These are phyloP conservation scores for Talaromyces borbonicus DNA, from an alignment of 495 filamentous ascomycete genomes.

Conservation along the genomic window DNA sequence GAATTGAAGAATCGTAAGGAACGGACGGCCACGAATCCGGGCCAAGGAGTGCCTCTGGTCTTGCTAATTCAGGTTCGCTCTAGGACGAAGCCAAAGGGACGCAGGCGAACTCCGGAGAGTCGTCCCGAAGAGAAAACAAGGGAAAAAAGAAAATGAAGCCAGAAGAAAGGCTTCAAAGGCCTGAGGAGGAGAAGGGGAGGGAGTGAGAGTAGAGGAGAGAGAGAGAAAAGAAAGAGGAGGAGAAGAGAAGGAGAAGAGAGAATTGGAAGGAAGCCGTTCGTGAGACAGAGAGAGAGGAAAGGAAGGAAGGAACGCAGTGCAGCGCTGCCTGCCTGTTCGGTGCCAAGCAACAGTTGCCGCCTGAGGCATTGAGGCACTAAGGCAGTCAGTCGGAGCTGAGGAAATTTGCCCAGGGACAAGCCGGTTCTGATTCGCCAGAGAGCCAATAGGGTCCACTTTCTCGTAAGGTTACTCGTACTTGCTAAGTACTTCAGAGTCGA, in stretches of 20 bases:
- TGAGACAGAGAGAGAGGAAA: conserved; percentile 9
- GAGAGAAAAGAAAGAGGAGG: conserved; percentile 39
- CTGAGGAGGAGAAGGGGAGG: conserved; percentile 23
- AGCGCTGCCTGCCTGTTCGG: too few species aligned
- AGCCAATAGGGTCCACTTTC: not conserved
- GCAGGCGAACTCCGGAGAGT: conserved; percentile 8
- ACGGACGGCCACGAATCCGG: conserved; percentile 39
- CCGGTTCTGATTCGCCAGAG: not conserved
- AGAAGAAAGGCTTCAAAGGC: not conserved
- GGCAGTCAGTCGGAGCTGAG: not conserved
- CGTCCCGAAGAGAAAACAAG: conserved; percentile 27
- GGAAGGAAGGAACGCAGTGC: too few species aligned
- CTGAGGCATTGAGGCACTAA: not conserved
- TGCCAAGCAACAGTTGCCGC: conserved; percentile 7
- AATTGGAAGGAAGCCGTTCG: conserved; percentile 7
- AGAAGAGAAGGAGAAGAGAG: conserved; percentile 10
- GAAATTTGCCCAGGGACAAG: conserved; percentile 3
- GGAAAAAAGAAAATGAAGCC: conserved; percentile 29
- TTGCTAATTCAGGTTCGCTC: conserved; percentile 1
- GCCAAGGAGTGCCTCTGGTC: conserved; percentile 13
- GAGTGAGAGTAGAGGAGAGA: conserved; percentile 32
- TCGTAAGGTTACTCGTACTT: too few species aligned
- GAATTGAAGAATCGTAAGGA: conserved; percentile 24
- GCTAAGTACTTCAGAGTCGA: too few species aligned
- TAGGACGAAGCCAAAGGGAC: conserved; percentile 8